Base-by-base conservation (phyloP, 352 stramenopile genomes). In the Phytophthora pluvialis region DNA sequence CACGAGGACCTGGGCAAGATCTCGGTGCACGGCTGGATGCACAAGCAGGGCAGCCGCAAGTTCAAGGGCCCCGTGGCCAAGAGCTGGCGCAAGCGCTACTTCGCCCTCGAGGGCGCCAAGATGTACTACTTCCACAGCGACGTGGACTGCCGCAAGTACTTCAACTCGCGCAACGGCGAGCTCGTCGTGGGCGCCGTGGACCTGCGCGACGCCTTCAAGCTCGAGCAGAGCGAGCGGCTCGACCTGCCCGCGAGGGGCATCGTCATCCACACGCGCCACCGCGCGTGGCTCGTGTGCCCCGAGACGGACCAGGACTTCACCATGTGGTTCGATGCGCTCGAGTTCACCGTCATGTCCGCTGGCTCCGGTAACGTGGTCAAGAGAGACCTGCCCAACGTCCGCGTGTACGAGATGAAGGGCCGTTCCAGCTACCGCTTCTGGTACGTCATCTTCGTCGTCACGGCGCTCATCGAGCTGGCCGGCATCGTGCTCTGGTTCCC, bases 121-220 rank as follows among this genome's bases (percentile, higher is more conserved):
- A 94, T 94, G 68, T 94, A 90, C 72, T 94, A 94, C 62, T 94
- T 94, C 70, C 86, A 94, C 64, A 85, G 81, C 38, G 76, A 82
- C 40, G 82, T 94, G n/a, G 83, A 94, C 67, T 90, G 80, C 51
- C 83, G 86, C 67, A 90, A 93, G 77, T 94, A 90, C 65, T 94
- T 94, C 61, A 91, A 87, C 67, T 90, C 82, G 49, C 81, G 86
- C 31, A 93, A 88, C 40, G 76, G 67, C 15, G 86, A 94, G 58
- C 68, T 94, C 16, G 83, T 90, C 10, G 78, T 94, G 28, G 86
- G 86, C 18, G 83, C 86, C 32, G 80, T 94, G 32, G 86, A 94
- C 38, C 56, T 94, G 16, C 78, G 82, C 10, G 84, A 91, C 56
- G 86, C 79, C 26, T 91, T 93, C 62, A 90, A 93, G 63, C 77